Percentiles rank a stretch among this genome's conserved stretches.
Conservation (phyloP, 257 asterid species). For the Solanum sitiens region DNA sequence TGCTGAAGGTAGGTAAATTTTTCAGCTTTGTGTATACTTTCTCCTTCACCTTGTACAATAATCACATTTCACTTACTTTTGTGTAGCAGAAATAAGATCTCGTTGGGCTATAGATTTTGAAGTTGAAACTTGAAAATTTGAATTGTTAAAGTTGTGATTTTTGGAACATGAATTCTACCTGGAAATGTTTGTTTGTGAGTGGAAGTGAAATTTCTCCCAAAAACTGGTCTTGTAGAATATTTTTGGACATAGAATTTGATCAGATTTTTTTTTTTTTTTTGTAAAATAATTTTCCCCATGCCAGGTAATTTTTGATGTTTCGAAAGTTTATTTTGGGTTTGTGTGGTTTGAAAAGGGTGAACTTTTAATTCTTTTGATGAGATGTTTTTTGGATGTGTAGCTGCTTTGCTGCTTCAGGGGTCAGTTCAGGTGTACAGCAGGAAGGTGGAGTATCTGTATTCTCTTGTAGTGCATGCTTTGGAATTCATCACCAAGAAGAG, state of each 20-base stretch:
- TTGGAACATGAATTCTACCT: not conserved
- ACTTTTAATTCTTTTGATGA: not conserved
- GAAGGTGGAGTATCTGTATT: constrained; percentile 90
- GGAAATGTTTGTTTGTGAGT: not conserved
- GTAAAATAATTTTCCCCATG: not conserved
- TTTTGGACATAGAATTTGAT: not conserved
- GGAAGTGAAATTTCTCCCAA: not conserved
- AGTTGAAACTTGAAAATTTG: not conserved
- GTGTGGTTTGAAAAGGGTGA: not conserved
- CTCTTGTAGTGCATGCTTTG: constrained; percentile 83
- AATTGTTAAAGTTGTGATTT: not conserved
- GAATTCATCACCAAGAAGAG: constrained; percentile 80
- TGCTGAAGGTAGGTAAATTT: constrained; percentile 55
- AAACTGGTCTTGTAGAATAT: not conserved
- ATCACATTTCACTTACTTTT: not conserved
- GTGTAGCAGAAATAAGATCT: not conserved
- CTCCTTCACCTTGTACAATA: not conserved
- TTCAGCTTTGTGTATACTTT: not conserved
- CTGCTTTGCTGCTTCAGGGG: constrained; percentile 98
- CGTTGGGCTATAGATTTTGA: not conserved
- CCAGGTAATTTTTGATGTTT: not conserved
- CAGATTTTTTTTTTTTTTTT: not conserved
- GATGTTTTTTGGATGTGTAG: constrained; percentile 29
- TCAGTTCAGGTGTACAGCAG: constrained; percentile 94
- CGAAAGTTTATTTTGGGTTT: not conserved